Base-by-base conservation (phyloP, 2,329 filamentous ascomycete species). In the Endothia cerciana region DNA sequence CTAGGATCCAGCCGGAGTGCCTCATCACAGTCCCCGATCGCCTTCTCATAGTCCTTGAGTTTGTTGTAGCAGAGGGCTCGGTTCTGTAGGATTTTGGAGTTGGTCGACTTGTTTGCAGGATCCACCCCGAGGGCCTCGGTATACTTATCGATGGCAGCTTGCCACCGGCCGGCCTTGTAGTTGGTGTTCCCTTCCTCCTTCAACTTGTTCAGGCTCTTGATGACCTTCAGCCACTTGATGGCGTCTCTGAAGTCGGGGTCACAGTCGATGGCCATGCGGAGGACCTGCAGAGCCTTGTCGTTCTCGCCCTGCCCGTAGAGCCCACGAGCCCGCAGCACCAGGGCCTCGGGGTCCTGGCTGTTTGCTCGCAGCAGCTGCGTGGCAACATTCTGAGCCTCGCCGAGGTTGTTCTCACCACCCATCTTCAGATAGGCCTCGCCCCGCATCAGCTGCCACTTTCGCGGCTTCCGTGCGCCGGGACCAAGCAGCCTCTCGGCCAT, bases 71-170 rank as follows among this genome's bases (percentile, higher is more conserved):
- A 95, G 73, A 96, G 85, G 0, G 95, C 95, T 68, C 95, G 87
- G 82, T 99, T 99, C 78, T 97, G 93, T 60, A 97, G 85, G 59
- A 98, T 87, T 83, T 98, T 98, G 25, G 94, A 91, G 78, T 98
- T 98, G 72, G 92, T 97, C 73, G 91, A 90, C 79, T 92, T 92
- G 84, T 98, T 98, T 63, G 84, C 77, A 0, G 94, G 91, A 77
- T 99, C 95, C 58, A 99, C 87, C 58, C 90, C 88, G 41, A 99
- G 82, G 55, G 94, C 94, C 68, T 90, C 82, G 2, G 89, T 89
- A 79, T 97, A 99, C 72, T 93, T 90, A 65, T 94, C 88, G 65
- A 97, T 89, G 36, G 95, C 95, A 62, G 88, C 82, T 74, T 92
- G 88, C 80, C 89, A 95, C 66, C 89, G 87, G 68, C 91, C 91